A percentile compares a stretch with the other conserved stretches of the same genome.
These are phyloP conservation scores for Pseudozyma sp. DNA, from an alignment of 1,284 basidiomycete genomes.

Conservation along the genomic window DNA sequence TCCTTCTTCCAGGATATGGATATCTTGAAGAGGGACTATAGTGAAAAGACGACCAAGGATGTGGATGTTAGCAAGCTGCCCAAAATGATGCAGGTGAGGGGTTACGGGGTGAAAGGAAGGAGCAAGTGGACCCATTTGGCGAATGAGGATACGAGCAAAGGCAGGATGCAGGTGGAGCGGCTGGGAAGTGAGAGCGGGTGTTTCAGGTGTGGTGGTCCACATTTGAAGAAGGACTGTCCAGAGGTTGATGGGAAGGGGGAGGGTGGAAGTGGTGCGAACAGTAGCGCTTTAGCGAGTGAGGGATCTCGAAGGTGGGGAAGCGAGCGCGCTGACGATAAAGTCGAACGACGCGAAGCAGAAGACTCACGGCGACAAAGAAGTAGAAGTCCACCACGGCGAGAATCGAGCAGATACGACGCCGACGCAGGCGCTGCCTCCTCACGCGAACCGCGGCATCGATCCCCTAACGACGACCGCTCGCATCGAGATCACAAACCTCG, in stretches of 20 bases:
- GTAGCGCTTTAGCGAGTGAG: slow-evolving; percentile 1
- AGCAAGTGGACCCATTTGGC: slow-evolving; percentile 85
- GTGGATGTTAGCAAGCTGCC: slow-evolving; percentile 85
- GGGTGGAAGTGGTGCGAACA: slow-evolving; percentile 22
- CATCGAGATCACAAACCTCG: not conserved
- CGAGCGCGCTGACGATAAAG: not conserved
- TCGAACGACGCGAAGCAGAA: not conserved
- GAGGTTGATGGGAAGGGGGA: slow-evolving; percentile 27
- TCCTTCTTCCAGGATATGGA: slow-evolving; percentile 94
- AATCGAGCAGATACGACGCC: slow-evolving; percentile 7
- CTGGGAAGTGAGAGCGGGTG: slow-evolving; percentile 76
- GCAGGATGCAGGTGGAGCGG: slow-evolving; percentile 51
- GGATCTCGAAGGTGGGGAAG: slow-evolving; percentile 3
- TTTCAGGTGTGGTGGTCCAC: slow-evolving; percentile 76
- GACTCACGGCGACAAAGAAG: slow-evolving; percentile 14
- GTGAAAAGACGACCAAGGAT: slow-evolving; percentile 85
- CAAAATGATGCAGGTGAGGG: slow-evolving; percentile 94
- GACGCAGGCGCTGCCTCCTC: not conserved
- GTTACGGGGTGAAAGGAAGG: slow-evolving; percentile 91
- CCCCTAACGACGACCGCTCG: slow-evolving; percentile 7
- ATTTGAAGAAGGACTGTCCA: slow-evolving; percentile 67
- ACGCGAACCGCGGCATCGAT: slow-evolving; percentile 1
- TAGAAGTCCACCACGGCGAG: slow-evolving; percentile 14
- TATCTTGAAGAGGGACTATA: slow-evolving; percentile 87
- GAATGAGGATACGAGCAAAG: slow-evolving; percentile 85